Percentiles rank a stretch among this genome's conserved stretches.
Conservation (phyloP, 108 stramenopile species). For the Hondaea fermentalgiana region DNA sequence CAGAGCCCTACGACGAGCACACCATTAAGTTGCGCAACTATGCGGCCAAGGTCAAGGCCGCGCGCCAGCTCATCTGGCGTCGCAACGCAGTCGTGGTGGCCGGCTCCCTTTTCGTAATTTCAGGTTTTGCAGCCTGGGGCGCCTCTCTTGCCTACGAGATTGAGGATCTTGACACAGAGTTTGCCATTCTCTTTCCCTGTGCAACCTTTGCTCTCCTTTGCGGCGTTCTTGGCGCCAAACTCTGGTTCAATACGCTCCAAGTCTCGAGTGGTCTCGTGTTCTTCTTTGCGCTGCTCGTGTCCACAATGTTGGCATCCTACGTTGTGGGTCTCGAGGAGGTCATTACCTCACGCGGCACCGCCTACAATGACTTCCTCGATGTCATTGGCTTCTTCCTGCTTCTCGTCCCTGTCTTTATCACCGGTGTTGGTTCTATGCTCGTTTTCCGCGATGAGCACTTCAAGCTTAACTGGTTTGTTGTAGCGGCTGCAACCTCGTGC, state of each 20-base stretch:
- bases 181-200: neutral
- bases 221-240: neutral
- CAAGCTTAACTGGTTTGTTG: neutral
- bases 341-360: neutral
- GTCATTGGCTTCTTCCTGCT: neutral
- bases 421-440: neutral
- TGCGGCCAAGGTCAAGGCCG: neutral
- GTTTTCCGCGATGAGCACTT: neutral
- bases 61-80: neutral
- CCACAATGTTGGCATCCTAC: neutral
- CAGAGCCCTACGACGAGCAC: neutral
- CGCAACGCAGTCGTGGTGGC: neutral
- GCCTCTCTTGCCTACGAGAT: neutral
- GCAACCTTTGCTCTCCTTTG: neutral
- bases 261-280: neutral
- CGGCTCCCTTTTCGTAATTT: neutral
- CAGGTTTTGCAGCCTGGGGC: neutral
- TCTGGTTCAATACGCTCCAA: slow-evolving; percentile 12
- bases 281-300: neutral
- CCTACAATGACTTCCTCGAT: slow-evolving; percentile 4
- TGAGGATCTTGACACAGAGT: neutral
- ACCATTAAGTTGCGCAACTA: neutral
- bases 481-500: neutral
- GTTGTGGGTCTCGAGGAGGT: neutral
- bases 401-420: neutral